Evolutionary conservation across 1,284 basidiomycete species (phyloP), one percentile per base, ranked within the genome.

Genomic region (Erythrobasidium hasegawianum): DNA sequence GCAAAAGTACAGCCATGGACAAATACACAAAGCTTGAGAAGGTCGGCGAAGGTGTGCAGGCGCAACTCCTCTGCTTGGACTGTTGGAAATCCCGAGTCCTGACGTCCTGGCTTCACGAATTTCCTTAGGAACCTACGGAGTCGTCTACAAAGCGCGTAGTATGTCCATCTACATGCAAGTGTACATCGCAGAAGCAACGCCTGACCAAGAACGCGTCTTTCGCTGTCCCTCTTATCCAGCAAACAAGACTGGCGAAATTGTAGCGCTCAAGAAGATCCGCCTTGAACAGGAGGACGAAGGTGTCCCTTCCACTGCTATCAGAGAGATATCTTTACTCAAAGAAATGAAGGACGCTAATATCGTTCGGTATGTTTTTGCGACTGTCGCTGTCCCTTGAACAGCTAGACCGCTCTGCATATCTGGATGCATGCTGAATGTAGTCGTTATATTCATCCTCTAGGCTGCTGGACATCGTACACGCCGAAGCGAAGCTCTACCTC

Each of bases 281-380:
- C 85, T 98, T 39, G 96, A 98, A 78, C 91, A 93, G 18, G 95
- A 98, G 79, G 96, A 96, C 72, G 92, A 98, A 76, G 95, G 95
- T 20, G 95, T 97, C 18, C 95, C 95, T 4, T 91, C 88, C 73
- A 98, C 96, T 14, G 95, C 95, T 65, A 96, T 98, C 76, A 85
- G 95, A 60, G 95, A 98, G 81, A 97, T 98, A 78, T 93, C 90
- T 78, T 80, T 98, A 69, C 81, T 98, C 75, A 98, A 97, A 79
- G 95, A 98, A 78, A 85, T 98, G 22, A 90, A 90, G 75, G 89
- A 97, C 76, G 90, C 93, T 52, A 91, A 97, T 77, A 90, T 98
- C 74, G 94, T 98, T 75, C 83, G 82, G 90, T 90, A 22, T 24
- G 71, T 57, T 33, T n/a, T 18, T 14, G 26, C 26, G 43, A 39